Evolutionary conservation across 495 filamentous ascomycete genomes (phyloP).

Genomic region (Aspergillus avenaceus): DNA sequence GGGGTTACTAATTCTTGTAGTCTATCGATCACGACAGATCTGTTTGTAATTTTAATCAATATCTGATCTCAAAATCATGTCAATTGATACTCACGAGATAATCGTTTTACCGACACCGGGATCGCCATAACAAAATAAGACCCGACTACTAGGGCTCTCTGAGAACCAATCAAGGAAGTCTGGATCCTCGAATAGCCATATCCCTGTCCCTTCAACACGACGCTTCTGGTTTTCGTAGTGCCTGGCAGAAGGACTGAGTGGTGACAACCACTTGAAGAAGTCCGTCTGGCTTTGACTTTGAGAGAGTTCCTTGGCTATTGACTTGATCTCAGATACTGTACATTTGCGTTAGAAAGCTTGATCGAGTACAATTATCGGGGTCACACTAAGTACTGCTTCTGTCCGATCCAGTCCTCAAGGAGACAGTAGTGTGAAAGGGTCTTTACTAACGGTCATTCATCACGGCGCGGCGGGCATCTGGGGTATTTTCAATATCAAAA

Average conservation of each 20-base stretch:
- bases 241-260: constrained; percentile 7
- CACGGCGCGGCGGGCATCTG: not conserved
- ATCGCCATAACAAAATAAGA: constrained; percentile 5
- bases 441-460: not conserved
- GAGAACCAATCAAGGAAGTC: constrained; percentile 9
- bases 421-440: not conserved
- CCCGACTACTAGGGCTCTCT: not conserved
- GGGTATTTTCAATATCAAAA: not conserved
- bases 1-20: not conserved
- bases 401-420: too few relatives aligned
- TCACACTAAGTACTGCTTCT: too few relatives aligned
- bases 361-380: not conserved
- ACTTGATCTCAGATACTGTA: not conserved
- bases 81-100: constrained; percentile 15
- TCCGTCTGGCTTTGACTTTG: constrained; percentile 1
- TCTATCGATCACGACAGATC: constrained; percentile 8
- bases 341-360: not conserved
- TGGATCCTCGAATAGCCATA: constrained; percentile 14
- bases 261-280: constrained; percentile 15
- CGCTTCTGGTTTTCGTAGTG: constrained; percentile 5
- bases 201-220: constrained; percentile 12
- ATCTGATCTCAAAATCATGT: not conserved
- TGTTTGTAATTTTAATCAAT: not conserved
- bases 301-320: not conserved
- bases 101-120: constrained; percentile 30